These are phyloP conservation scores for Bidens hawaiensis DNA, from an alignment of 140 eudicot species.

Conservation along the genomic window DNA sequence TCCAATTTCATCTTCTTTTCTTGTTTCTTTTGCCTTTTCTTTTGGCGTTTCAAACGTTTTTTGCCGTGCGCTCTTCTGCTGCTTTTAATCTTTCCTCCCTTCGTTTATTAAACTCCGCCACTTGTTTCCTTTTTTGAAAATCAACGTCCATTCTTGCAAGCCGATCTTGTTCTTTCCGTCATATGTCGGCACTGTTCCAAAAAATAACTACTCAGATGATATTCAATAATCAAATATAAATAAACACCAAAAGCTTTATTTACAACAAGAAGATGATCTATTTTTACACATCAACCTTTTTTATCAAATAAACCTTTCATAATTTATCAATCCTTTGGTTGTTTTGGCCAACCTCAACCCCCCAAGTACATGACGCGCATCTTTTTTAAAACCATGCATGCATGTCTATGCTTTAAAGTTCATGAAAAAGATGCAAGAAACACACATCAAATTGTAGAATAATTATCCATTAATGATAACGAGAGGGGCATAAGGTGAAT, in stretches of 20 bases:
- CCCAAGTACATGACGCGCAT: no score
- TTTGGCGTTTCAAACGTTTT: slow-evolving; percentile 73
- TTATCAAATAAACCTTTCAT: no score
- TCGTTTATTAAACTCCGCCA: slow-evolving; percentile 69
- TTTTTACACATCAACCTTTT: no score
- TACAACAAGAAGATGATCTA: not conserved
- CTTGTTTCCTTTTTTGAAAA: slow-evolving; percentile 67
- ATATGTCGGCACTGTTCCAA: slow-evolving; percentile 65
- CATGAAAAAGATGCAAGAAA: no score
- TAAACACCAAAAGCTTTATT: not conserved
- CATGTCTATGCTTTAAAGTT: no score
- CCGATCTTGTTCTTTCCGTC: slow-evolving; percentile 88
- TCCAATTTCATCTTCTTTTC: slow-evolving; percentile 45
- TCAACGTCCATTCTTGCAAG: slow-evolving; percentile 86
- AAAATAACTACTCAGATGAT: no score
- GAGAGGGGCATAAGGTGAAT: no score
- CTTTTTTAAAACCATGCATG: no score
- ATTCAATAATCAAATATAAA: not conserved
- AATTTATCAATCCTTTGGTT: no score
- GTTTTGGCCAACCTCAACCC: no score
- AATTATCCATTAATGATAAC: no score
- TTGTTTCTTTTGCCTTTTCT: slow-evolving; percentile 57
- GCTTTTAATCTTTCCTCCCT: slow-evolving; percentile 78
- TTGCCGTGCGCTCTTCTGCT: slow-evolving; percentile 87
- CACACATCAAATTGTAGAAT: no score